phyloP scores from a whole-genome alignment of 2,329 filamentous ascomycete genomes.

The Apiospora rasikravindrae region DNA sequence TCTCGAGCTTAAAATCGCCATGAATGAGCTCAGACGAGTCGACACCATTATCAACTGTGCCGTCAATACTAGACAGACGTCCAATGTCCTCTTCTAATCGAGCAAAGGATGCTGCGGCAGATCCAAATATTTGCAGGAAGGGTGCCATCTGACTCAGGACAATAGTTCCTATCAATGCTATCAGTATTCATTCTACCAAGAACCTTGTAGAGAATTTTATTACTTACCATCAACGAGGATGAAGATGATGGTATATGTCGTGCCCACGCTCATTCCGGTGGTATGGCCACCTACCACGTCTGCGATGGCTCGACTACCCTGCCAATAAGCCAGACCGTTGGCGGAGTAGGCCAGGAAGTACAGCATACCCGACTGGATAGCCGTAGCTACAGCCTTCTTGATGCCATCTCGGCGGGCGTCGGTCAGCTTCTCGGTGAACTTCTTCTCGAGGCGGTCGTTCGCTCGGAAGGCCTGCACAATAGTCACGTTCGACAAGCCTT shows the following conservation, averaged over 20 bases:
- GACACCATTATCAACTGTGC: slow-evolving; percentile 42
- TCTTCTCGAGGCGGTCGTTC: slow-evolving; percentile 54
- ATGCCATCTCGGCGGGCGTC: slow-evolving; percentile 53
- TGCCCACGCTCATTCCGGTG: slow-evolving; percentile 45
- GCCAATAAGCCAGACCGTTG: slow-evolving; percentile 70
- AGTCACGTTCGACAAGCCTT: slow-evolving; percentile 57
- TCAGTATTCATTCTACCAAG: slow-evolving; percentile 38
- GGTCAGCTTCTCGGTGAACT: slow-evolving; percentile 54
- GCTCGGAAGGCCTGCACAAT: slow-evolving; percentile 63
- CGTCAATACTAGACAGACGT: slow-evolving; percentile 50
- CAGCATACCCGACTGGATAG: slow-evolving; percentile 63
- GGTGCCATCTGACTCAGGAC: slow-evolving; percentile 65
- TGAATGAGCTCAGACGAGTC: slow-evolving; percentile 47
- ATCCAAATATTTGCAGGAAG: slow-evolving; percentile 63
- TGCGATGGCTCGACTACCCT: slow-evolving; percentile 57
- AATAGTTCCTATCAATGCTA: slow-evolving; percentile 51
- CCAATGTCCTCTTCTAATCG: slow-evolving; percentile 62
- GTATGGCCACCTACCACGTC: slow-evolving; percentile 42
- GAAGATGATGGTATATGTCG: slow-evolving; percentile 69
- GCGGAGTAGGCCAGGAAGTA: slow-evolving; percentile 71
- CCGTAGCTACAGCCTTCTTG: slow-evolving; percentile 61
- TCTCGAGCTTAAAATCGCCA: slow-evolving; percentile 42
- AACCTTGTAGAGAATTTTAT: slow-evolving; percentile 19
- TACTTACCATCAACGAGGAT: slow-evolving; percentile 62
- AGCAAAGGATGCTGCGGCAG: slow-evolving; percentile 58